These are phyloP conservation scores for Mycena vulgaris DNA, from an alignment of 768 basidiomycete genomes.

Conservation along the genomic window DNA sequence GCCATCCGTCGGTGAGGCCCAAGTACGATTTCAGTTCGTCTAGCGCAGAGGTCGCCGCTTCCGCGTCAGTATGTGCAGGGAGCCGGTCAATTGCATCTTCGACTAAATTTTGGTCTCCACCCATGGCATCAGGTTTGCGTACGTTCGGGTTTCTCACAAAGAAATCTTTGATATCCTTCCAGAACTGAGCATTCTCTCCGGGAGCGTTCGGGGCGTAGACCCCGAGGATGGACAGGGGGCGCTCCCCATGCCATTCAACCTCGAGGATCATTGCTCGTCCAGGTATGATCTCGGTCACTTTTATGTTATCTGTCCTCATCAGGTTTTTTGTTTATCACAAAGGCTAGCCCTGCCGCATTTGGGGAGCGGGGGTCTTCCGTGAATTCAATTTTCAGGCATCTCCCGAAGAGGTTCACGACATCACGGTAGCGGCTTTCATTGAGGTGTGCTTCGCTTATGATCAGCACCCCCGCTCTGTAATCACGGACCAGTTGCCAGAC, in stretches of 20 bases:
- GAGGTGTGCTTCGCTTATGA: too few relatives aligned
- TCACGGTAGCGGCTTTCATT: too few relatives aligned
- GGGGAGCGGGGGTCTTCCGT: too few relatives aligned
- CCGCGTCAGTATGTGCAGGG: slow-evolving; percentile 44
- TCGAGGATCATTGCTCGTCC: slow-evolving; percentile 11
- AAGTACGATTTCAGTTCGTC: slow-evolving; percentile 39
- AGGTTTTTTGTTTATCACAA: background rate
- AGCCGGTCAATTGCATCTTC: slow-evolving; percentile 56
- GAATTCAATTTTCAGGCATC: too few relatives aligned
- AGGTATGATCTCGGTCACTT: background rate
- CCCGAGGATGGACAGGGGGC: slow-evolving; percentile 46
- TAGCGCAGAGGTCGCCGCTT: slow-evolving; percentile 33
- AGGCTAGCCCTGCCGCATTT: too few relatives aligned
- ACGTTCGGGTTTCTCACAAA: slow-evolving; percentile 23
- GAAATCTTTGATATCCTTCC: slow-evolving; percentile 38
- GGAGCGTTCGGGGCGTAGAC: slow-evolving; percentile 54
- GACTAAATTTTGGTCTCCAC: slow-evolving; percentile 60
- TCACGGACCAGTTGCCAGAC: too few relatives aligned
- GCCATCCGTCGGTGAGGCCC: slow-evolving; percentile 51
- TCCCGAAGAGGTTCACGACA: too few relatives aligned
- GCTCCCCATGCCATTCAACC: slow-evolving; percentile 36
- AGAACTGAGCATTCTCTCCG: slow-evolving; percentile 48
- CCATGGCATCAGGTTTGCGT: slow-evolving; percentile 50
- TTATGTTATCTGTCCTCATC: background rate
- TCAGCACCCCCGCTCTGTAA: too few relatives aligned